These are phyloP conservation scores for Termitomyces sp. DNA, from an alignment of 768 basidiomycete genomes.

Conservation along the genomic window DNA sequence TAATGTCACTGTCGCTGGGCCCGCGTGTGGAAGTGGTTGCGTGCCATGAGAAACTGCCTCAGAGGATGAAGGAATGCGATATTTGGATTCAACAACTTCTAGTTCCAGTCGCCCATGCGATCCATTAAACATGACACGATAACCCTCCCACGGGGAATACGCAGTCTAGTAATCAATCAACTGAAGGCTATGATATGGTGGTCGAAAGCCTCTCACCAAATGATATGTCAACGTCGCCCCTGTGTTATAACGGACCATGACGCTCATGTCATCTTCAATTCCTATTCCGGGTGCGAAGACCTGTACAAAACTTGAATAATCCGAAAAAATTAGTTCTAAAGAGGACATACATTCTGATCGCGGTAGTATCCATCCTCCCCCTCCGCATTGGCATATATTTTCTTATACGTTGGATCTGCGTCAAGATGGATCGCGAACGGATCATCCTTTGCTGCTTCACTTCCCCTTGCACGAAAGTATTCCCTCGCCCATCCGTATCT, in stretches of 20 bases:
- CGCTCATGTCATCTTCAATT: slow-evolving; percentile 49
- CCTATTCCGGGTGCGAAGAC: slow-evolving; percentile 35
- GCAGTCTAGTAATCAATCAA: slow-evolving; percentile 24
- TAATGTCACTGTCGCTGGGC: slow-evolving; percentile 35
- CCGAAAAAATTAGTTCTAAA: no score
- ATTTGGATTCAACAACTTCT: slow-evolving; percentile 41
- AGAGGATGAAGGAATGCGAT: slow-evolving; percentile 23
- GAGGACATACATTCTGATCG: slow-evolving; percentile 37
- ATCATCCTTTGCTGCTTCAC: slow-evolving; percentile 35
- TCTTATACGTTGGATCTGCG: slow-evolving; percentile 34
- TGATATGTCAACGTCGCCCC: slow-evolving; percentile 50
- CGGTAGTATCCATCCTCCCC: slow-evolving; percentile 43
- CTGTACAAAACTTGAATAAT: slow-evolving; percentile 12
- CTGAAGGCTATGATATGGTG: not conserved
- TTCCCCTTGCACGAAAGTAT: slow-evolving; percentile 38
- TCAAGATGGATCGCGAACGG: slow-evolving; percentile 47
- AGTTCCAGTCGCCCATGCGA: slow-evolving; percentile 46
- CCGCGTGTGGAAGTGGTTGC: slow-evolving; percentile 33
- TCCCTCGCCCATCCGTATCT: slow-evolving; percentile 41
- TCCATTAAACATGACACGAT: slow-evolving; percentile 49
- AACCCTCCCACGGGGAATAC: slow-evolving; percentile 42
- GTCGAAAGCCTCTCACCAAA: slow-evolving; percentile 24
- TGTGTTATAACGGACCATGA: slow-evolving; percentile 40
- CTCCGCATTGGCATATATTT: slow-evolving; percentile 41
- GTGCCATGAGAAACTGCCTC: slow-evolving; percentile 32